Percentiles rank a stretch among this genome's conserved stretches.
Conservation (phyloP, 75 land plant species). For the Pinus taeda region DNA sequence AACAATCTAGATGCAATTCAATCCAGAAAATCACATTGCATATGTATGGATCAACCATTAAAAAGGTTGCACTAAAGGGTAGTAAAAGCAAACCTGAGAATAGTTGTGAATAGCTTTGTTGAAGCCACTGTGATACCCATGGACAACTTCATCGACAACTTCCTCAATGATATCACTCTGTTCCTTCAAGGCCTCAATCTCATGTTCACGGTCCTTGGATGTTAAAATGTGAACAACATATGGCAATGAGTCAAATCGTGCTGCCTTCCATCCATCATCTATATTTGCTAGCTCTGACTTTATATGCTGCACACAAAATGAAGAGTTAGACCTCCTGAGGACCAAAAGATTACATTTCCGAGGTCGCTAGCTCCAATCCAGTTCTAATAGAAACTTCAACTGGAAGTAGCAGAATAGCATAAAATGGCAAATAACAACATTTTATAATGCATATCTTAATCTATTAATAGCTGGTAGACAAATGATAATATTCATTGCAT, state of each 20-base stretch:
- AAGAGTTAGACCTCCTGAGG: background rate
- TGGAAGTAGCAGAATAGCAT: background rate
- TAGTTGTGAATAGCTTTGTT: conserved; percentile 98
- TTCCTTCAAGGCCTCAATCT: conserved; percentile 66
- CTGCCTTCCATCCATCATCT: conserved; percentile 88
- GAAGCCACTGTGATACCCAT: conserved; percentile 94
- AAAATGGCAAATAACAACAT: background rate
- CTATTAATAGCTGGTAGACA: background rate
- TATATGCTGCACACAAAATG: conserved; percentile 52
- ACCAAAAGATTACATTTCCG: background rate
- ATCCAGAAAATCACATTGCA: background rate
- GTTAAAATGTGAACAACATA: conserved; percentile 96
- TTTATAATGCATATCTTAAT: background rate
- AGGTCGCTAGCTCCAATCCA: background rate
- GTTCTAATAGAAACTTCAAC: background rate
- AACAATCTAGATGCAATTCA: background rate
- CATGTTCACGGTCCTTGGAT: conserved; percentile 88
- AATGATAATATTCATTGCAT: background rate
- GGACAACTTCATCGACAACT: conserved; percentile 99
- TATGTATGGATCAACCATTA: background rate
- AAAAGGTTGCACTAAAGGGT: background rate
- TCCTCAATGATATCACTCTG: conserved; percentile 92
- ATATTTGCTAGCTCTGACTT: conserved; percentile 69
- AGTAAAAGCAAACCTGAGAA: conserved; percentile 68
- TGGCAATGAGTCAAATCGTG: conserved; percentile 93